Base-by-base conservation (phyloP, 257 asterid genomes). In the Solanum peruvianum region DNA sequence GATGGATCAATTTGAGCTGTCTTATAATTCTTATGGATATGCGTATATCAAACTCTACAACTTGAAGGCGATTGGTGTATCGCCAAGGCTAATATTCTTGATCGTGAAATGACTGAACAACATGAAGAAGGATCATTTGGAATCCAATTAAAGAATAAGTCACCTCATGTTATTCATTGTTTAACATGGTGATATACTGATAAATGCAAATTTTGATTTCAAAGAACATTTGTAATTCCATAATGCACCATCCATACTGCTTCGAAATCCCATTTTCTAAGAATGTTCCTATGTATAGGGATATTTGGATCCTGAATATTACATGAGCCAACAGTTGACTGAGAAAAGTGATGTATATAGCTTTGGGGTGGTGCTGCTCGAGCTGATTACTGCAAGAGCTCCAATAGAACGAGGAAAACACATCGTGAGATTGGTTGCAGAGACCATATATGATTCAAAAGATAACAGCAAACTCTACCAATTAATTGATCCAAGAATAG, bases 291-390 rank as follows among this genome's bases (percentile, higher is more conserved):
- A 6, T 85, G 14, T 14, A 96, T 14, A 96, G 98, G 98, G 98
- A 23, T 96, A 94, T 89, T 92, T 94, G 96, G 98, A 96, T 88
- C 98, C 98, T 31, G 98, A 96, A 87, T 96, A 96, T 49, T 96
- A 93, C 93, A 96, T 94, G 98, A 96, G 98, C 1, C 95, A 96
- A 85, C 98, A 94, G 42, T 82, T 96, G 77, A 96, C 98, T 0
- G 98, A 96, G 72, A 96, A 94, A 72, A 96, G 98, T 11, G 98
- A 96, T 23, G 98, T 95, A 2, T 95, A 95, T 27, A 94, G 98
- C 92, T 95, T 93, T 47, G 98, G 98, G 41, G 91, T 96, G 4
- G 96, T 96, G 21, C 87, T 96, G 31, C 96, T 96, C 2, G 99
- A 96, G 92, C 85, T 96, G 58, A 66, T 93, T 76, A 93, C 94